These are phyloP conservation scores for Pseudopyricularia javanii DNA, from an alignment of 2,329 filamentous ascomycete genomes.

Conservation along the genomic window DNA sequence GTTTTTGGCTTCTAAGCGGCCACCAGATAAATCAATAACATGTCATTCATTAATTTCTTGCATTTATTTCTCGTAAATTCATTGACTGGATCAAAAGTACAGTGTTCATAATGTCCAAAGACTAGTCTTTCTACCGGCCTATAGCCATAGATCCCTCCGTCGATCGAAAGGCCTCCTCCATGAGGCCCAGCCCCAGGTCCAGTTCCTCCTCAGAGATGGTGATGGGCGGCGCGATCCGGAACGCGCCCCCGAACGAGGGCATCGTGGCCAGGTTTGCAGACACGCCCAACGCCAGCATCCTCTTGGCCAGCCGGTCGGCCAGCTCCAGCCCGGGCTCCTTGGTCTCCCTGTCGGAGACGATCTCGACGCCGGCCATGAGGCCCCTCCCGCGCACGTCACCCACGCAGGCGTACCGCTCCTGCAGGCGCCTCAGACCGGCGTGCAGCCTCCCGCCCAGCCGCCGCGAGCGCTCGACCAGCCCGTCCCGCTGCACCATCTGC, in stretches of 20 bases:
- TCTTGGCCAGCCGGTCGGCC: conserved; percentile 23
- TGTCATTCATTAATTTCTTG: no score
- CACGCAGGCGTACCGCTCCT: conserved; percentile 44
- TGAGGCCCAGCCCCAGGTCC: conserved; percentile 35
- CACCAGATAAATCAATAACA: no score
- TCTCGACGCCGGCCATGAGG: conserved; percentile 45
- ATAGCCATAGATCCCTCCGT: conserved; percentile 1
- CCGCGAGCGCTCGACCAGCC: conserved; percentile 31
- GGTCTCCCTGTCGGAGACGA: conserved; percentile 31
- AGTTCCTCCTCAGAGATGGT: conserved; percentile 39
- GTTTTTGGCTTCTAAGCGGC: no score
- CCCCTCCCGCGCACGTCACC: conserved; percentile 49
- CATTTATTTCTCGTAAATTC: no score
- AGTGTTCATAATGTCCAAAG: no score
- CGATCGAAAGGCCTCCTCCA: conserved; percentile 40
- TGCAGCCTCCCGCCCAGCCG: conserved; percentile 32
- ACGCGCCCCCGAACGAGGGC: conserved; percentile 41
- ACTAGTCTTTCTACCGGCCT: neutral
- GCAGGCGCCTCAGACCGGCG: conserved; percentile 29
- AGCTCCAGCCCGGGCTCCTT: conserved; percentile 34
- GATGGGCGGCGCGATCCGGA: conserved; percentile 48
- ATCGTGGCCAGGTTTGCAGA: conserved; percentile 45
- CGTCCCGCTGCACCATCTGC: conserved; percentile 45
- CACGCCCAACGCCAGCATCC: conserved; percentile 29
- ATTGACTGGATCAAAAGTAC: no score